Percentiles rank a stretch among this genome's conserved stretches.
Evolutionary conservation across 495 filamentous ascomycete species (phyloP).

Genomic region (Aspergillus incahuasiensis): DNA sequence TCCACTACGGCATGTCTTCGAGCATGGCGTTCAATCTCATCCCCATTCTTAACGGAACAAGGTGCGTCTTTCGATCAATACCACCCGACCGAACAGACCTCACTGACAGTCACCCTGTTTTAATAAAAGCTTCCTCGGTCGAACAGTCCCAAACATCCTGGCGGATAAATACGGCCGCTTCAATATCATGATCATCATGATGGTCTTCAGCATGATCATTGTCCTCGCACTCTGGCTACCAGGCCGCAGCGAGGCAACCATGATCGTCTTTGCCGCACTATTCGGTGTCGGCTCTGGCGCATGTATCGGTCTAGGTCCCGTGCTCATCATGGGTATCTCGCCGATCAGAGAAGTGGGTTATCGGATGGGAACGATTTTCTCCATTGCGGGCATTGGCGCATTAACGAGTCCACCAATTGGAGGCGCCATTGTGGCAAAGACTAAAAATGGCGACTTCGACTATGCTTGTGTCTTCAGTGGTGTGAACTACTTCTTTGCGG

Average conservation of each 20-base stretch:
- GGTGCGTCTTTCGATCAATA: too few species aligned
- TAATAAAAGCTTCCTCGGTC: conserved; percentile 45
- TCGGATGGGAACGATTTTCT: too few species aligned
- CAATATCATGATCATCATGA: conserved; percentile 55
- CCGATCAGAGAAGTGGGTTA: too few species aligned
- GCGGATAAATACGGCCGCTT: conserved; percentile 63
- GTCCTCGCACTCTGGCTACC: too few species aligned
- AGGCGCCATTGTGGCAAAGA: too few species aligned
- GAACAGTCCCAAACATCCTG: conserved; percentile 58
- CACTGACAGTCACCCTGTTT: too few species aligned
- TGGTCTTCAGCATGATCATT: conserved; percentile 15
- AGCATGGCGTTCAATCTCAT: conserved; percentile 5
- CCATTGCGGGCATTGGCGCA: too few species aligned
- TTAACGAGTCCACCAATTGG: too few species aligned
- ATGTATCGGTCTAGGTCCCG: conserved; percentile 21
- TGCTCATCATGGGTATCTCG: too few species aligned
- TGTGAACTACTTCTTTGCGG: too few species aligned
- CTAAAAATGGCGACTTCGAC: too few species aligned
- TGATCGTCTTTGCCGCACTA: conserved; percentile 55
- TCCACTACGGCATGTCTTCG: conserved; percentile 47
- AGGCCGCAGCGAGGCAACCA: conserved; percentile 32
- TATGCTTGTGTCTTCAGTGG: too few species aligned
- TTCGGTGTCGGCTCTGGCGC: conserved; percentile 67
- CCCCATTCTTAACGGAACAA: conserved; percentile 4
- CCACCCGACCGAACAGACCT: conserved; percentile 22